These are phyloP conservation scores for Clonostachys chloroleuca DNA, from an alignment of 2,329 filamentous ascomycete species.

Conservation along the genomic window DNA sequence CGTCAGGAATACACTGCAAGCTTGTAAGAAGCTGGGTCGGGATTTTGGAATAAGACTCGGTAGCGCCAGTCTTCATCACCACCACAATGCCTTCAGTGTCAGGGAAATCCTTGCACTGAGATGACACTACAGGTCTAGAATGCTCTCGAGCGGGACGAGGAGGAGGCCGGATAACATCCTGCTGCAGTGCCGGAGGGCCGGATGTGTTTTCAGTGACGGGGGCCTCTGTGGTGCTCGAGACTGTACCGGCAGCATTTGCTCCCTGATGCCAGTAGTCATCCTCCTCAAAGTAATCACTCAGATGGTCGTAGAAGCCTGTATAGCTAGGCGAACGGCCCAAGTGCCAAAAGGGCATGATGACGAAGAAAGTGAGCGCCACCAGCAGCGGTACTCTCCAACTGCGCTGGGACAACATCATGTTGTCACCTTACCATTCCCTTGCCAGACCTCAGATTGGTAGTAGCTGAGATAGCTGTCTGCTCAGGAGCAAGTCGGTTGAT, in stretches of 20 bases:
- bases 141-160: constrained; percentile 23
- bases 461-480: too few relatives aligned
- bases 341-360: constrained; percentile 21
- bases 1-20: constrained; percentile 43
- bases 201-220: too few relatives aligned
- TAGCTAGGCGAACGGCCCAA: constrained; percentile 16
- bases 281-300: constrained; percentile 20
- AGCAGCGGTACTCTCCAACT: constrained; percentile 17
- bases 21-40: constrained; percentile 50
- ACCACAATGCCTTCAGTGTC: constrained; percentile 40
- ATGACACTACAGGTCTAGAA: constrained; percentile 15
- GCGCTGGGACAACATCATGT: constrained; percentile 7
- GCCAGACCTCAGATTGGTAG: too few relatives aligned
- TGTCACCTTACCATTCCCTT: too few relatives aligned
- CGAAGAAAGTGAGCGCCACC: constrained; percentile 16
- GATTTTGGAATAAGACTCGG: constrained; percentile 44
- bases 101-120: constrained; percentile 30
- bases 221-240: too few relatives aligned
- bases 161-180: constrained; percentile 27
- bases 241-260: too few relatives aligned
- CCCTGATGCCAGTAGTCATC: constrained; percentile 1
- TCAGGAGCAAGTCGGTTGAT: too few relatives aligned
- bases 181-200: constrained; percentile 18
- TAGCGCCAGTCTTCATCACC: constrained; percentile 54
- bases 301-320: constrained; percentile 18